Evolutionary conservation across 371 early-diverging fungal species (phyloP).

Genomic region (Blastocladiella emersonii): DNA sequence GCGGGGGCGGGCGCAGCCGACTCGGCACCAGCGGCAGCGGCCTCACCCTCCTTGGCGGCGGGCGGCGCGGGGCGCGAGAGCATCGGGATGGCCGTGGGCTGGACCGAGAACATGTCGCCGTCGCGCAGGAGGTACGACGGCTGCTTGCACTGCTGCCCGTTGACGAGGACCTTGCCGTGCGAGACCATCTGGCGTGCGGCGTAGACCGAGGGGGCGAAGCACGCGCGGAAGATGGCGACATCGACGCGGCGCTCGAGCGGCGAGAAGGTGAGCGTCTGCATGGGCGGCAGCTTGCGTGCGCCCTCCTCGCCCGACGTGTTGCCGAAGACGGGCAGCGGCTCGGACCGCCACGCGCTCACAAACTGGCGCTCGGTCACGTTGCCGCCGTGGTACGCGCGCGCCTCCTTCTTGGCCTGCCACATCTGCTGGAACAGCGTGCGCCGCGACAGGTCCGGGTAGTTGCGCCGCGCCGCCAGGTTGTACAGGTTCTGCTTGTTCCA

Average conservation of each 20-base stretch:
- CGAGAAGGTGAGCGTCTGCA: constrained; percentile 68
- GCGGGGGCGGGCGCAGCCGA: background rate
- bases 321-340: background rate
- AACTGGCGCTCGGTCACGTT: constrained; percentile 73
- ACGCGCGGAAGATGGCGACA: constrained; percentile 78
- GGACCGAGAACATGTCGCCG: constrained; percentile 78
- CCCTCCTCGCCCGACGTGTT: background rate
- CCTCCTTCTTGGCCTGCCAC: constrained; percentile 84
- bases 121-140: constrained; percentile 71
- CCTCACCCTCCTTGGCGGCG: background rate
- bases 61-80: constrained; percentile 26
- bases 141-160: constrained; percentile 54
- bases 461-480: constrained; percentile 54
- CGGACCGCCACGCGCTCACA: constrained; percentile 33
- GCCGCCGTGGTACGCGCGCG: constrained; percentile 86
- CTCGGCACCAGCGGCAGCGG: background rate
- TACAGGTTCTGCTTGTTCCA: constrained; percentile 85
- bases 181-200: constrained; percentile 69
- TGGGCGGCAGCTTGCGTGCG: constrained; percentile 29
- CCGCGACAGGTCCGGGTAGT: constrained; percentile 38
- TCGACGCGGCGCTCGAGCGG: constrained; percentile 83
- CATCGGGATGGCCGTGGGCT: constrained; percentile 60
- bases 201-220: constrained; percentile 73
- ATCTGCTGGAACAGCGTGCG: constrained; percentile 81
- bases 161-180: constrained; percentile 78